Conservation (phyloP, 1,284 basidiomycete species). For the Peniophora sp. region DNA sequence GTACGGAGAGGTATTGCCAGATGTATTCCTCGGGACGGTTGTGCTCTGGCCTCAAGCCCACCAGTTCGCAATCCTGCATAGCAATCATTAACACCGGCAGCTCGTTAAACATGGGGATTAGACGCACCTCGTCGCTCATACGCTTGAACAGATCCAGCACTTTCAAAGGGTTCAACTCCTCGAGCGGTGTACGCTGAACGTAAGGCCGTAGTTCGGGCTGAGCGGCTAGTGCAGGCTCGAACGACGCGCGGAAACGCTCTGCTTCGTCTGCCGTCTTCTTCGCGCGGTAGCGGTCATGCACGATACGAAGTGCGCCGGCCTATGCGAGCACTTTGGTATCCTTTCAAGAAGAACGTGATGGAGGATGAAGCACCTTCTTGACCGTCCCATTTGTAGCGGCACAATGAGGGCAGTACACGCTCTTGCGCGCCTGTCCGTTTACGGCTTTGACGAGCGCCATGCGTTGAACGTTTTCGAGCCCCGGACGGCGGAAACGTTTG, state of each 20-base stretch:
- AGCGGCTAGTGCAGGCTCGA: conserved; percentile 76
- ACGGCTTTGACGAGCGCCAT: conserved; percentile 86
- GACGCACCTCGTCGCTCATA: conserved; percentile 83
- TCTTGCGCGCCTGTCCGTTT: conserved; percentile 83
- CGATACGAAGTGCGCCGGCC: conserved; percentile 83
- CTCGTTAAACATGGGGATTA: background rate
- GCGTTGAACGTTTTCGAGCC: conserved; percentile 91
- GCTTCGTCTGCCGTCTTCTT: conserved; percentile 91
- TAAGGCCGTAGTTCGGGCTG: conserved; percentile 85
- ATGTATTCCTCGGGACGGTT: conserved; percentile 97
- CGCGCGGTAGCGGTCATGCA: conserved; percentile 95
- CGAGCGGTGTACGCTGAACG: conserved; percentile 83
- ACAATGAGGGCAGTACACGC: conserved; percentile 91
- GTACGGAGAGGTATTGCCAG: conserved; percentile 99
- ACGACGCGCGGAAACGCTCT: conserved; percentile 83
- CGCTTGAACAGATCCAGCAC: conserved; percentile 90
- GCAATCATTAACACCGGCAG: background rate
- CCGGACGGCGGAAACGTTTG: conserved; percentile 83
- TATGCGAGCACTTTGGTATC: too few species aligned
- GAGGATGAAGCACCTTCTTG: conserved; percentile 64
- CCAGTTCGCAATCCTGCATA: conserved; percentile 83
- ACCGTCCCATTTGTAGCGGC: conserved; percentile 91
- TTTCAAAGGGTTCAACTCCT: conserved; percentile 94
- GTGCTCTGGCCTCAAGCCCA: conserved; percentile 84
- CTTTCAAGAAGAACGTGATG: too few species aligned